Evolutionary conservation across 768 basidiomycete species (phyloP), one percentile per base, ranked within the genome.

Genomic region (Amanita jacksonii): DNA sequence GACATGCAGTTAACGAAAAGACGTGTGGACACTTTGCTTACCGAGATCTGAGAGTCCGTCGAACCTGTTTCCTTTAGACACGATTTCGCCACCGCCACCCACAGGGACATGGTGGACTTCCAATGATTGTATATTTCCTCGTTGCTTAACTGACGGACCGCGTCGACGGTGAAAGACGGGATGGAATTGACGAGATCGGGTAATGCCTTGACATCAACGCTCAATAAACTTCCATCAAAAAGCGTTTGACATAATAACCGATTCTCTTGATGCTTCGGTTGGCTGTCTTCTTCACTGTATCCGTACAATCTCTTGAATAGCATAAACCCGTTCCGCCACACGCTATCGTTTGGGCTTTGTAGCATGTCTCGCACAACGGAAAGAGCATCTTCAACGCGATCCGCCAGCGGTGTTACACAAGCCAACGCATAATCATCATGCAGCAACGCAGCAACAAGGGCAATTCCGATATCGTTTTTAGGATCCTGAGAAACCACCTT

Each of bases 401-500:
- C 38, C 2, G 43, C 9, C 3, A 42, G 27, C 13, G 34, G n/a
- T 4, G 41, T 36, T 1, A 35, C 18, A 8, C 7, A 16, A 6
- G 13, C 10, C 10, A 30, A 28, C 5, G 38, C 23, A 25, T 32
- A 8, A 32, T 12, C 45, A 18, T 48, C 44, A 32, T 42, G 45
- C n/a, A 79, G 59, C 13, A 79, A 59, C 12, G 62, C 51, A 15
- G 54, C 49, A 15, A 69, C 60, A 22, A 81, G 59, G 12, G 60
- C 59, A 1, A 62, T 40, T 0, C 71, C 74, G 25, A 73, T 65
- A 10, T 72, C 72, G 23, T 59, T 60, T 22, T 61, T 53, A 15
- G 74, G 52, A 37, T 77, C 73, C 45, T 79, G 71, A 16, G 58
- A 64, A 22, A 81, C 55, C 4, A 73, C 55, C 24, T 51, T 53